Base-by-base conservation (phyloP, 805 yeast species). In the Lachancea sp. region DNA sequence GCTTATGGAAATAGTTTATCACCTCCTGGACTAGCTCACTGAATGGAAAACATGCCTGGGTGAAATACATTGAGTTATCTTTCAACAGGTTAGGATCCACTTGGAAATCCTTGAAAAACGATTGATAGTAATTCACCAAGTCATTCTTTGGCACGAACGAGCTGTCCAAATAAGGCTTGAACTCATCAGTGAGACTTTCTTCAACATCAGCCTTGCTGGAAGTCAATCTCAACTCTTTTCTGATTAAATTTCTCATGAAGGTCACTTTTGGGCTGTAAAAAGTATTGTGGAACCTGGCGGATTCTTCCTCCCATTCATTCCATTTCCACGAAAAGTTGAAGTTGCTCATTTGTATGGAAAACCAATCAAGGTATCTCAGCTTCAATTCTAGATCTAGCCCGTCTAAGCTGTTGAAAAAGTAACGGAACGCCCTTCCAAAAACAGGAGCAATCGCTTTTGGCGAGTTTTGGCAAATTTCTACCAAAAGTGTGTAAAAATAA, bases 261-360 rank as follows among this genome's bases (percentile, higher is more conserved):
- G 75, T 77, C 50, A 77, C 73, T 53, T 78, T 79, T 11, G 97
- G 96, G 59, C 86, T 90, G 56, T 77, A 79, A 13, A 58, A 56
- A 25, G 72, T 67, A 29, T 68, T 62, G 30, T 74, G 68, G 38
- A 70, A 73, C 38, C 61, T 63, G n/a, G 60, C 55, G 0, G 82
- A 73, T 55, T 81, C 85, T 2, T 64, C 67, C 22, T 74, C 78
- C 99, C 99, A 93, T 63, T 90, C 98, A 51, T 78, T 79, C 99
- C 99, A 93, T 60, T 89, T 88, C 99, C 99, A 93, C 31, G 90
- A 86, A 67, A 87, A 93, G 46, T 85, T 89, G 64, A 91, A 93
- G 61, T 91, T 93, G 57, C 95, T 85, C 62, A 93, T 77, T 66
- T 93, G 99, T 45, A 86, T 82, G 1, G 95, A 75, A 71, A 95